phyloP scores from a whole-genome alignment of 1,139 yeast species.

The Saccharomyces hybrid region DNA sequence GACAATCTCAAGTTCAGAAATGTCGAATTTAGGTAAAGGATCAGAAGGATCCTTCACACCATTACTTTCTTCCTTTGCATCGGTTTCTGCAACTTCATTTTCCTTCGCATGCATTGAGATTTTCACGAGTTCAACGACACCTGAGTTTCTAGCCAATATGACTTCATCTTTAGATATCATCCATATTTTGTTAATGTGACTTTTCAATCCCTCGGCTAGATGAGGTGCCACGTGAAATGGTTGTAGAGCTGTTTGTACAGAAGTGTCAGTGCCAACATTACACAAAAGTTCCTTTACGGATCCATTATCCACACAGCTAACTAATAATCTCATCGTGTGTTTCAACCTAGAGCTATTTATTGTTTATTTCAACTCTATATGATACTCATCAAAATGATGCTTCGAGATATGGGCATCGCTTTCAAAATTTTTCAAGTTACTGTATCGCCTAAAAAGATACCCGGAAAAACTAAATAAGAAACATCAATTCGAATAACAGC shows the following conservation, averaged over 20 bases:
- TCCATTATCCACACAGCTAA: conserved; percentile 29
- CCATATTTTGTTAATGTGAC: conserved; percentile 11
- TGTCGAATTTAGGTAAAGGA: conserved; percentile 14
- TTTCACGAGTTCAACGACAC: conserved; percentile 24
- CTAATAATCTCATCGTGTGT: conserved; percentile 23
- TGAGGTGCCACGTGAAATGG: conserved; percentile 43
- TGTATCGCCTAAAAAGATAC: neutral
- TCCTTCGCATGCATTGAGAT: conserved; percentile 4
- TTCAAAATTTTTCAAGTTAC: neutral
- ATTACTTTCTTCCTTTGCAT: neutral
- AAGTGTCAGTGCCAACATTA: conserved; percentile 59
- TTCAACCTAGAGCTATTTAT: neutral
- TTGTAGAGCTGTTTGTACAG: conserved; percentile 48
- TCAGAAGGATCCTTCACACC: conserved; percentile 11
- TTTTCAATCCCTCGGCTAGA: conserved; percentile 34
- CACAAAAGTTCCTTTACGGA: conserved; percentile 44
- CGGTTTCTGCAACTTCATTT: neutral
- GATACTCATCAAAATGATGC: neutral
- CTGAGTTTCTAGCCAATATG: conserved; percentile 26
- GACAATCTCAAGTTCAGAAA: conserved; percentile 11
- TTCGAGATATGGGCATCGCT: neutral
- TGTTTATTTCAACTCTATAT: neutral
- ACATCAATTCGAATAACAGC: neutral
- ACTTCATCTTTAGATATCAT: conserved; percentile 3
- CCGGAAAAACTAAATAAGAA: neutral